A percentile compares a stretch with the other conserved stretches of the same genome.
Evolutionary conservation across 306 rosid species (phyloP).

Genomic region (Malus domestica): DNA sequence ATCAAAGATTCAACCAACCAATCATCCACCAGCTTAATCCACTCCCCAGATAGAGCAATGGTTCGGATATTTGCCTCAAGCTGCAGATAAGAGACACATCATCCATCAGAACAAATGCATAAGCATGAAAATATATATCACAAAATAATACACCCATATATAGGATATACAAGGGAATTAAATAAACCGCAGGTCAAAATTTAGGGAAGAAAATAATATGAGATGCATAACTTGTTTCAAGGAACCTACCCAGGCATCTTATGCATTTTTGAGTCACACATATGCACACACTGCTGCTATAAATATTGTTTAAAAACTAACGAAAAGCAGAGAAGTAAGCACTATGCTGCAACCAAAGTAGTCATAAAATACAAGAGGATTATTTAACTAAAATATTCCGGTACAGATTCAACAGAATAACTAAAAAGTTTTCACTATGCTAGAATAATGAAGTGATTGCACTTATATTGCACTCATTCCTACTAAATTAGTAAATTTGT

Average conservation of each 20-base stretch:
- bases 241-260: background rate
- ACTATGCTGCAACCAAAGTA: background rate
- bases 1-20: conserved; percentile 49
- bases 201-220: background rate
- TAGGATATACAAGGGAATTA: background rate
- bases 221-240: background rate
- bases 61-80: conserved; percentile 70
- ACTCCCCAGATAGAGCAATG: conserved; percentile 64
- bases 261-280: background rate
- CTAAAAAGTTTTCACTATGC: background rate
- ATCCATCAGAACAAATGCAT: conserved; percentile 14
- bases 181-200: background rate
- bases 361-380: background rate
- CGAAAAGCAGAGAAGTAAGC: background rate
- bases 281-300: background rate
- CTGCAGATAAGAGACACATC: conserved; percentile 42
- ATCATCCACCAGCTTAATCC: conserved; percentile 85
- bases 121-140: background rate
- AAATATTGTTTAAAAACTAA: background rate
- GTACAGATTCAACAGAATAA: background rate
- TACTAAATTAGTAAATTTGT: background rate
- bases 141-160: background rate
- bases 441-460: background rate
- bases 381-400: background rate
- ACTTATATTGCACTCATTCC: background rate